These are phyloP conservation scores for Magnusiomyces magnusii DNA, from an alignment of 1,139 yeast species.

Conservation along the genomic window DNA sequence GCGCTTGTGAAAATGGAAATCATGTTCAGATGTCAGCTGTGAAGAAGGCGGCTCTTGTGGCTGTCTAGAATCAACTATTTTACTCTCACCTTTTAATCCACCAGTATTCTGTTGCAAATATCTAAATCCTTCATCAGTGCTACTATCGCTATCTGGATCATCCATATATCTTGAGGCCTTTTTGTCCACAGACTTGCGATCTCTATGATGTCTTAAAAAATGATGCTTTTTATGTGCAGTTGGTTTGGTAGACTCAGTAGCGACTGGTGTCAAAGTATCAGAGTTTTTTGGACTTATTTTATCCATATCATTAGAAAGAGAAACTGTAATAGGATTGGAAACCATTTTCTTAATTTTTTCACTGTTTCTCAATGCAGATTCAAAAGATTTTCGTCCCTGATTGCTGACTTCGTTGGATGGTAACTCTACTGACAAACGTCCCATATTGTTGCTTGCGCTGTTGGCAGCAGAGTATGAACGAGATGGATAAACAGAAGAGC, in stretches of 20 bases:
- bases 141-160: conserved; percentile 12
- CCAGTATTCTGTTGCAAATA: neutral
- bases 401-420: neutral
- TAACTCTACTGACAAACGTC: neutral
- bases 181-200: neutral
- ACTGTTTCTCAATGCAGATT: neutral
- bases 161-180: conserved; percentile 6
- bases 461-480: neutral
- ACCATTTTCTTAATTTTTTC: neutral
- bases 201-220: neutral
- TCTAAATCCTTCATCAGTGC: conserved; percentile 7
- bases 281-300: neutral
- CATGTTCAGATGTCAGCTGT: neutral
- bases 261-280: neutral
- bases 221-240: neutral
- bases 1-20: conserved; percentile 18
- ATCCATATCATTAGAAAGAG: neutral
- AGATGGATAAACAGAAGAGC: neutral
- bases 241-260: neutral
- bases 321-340: neutral
- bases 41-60: neutral
- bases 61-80: neutral
- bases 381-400: neutral
- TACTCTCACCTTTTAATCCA: neutral
- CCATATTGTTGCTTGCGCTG: neutral